Base-by-base conservation (phyloP, 2,329 filamentous ascomycete genomes). In the Aspergillus japonicus region DNA sequence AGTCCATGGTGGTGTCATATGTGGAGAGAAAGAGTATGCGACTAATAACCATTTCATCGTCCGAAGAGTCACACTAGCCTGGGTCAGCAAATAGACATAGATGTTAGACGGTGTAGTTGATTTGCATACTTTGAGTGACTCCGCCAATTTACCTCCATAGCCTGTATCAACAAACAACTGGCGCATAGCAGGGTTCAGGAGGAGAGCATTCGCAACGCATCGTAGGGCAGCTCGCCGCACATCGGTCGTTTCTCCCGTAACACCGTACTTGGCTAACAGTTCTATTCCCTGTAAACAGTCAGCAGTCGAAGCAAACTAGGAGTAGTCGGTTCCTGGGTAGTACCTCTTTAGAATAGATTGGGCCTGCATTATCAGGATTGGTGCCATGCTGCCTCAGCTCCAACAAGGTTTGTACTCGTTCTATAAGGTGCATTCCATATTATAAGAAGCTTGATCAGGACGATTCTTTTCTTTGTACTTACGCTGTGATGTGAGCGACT, bases 21-120 rank as follows among this genome's bases (percentile, higher is more conserved):
- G 92, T 96, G 33, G 88, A 85, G 11, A 95, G 81, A 68, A 96
- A 93, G 16, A 96, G 78, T 48, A 96, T 86, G 55, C 92, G 85
- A n/a, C 89, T 89, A 61, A 84, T 78, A 2, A 98, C 81, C 74
- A 98, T 97, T 71, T 98, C 93, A 66, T 96, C 89, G 62, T 98
- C 92, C 57, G 85, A 82, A 66, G 82, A 88, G 62, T 92, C 89
- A 59, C 83, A 87, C 81, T 85, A 62, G 2, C 47, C 24, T 48
- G 14, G 39, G 47, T 64, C 49, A 65, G 54, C 57, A 29, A 29
- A 50, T 54, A 21, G 33, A 16, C 3, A 44, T 29, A 19, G 7
- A 12, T 39, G 10, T 39, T 11, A 35, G 11, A 6, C 5, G n/a
- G 47, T 21, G 6, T 10, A 55, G 12, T 7, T 26, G 51, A n/a